A percentile compares a stretch with the other conserved stretches of the same genome.
phyloP scores from a whole-genome alignment of 192 early-diverging fungal species.

The Umbelopsis sp. region DNA sequence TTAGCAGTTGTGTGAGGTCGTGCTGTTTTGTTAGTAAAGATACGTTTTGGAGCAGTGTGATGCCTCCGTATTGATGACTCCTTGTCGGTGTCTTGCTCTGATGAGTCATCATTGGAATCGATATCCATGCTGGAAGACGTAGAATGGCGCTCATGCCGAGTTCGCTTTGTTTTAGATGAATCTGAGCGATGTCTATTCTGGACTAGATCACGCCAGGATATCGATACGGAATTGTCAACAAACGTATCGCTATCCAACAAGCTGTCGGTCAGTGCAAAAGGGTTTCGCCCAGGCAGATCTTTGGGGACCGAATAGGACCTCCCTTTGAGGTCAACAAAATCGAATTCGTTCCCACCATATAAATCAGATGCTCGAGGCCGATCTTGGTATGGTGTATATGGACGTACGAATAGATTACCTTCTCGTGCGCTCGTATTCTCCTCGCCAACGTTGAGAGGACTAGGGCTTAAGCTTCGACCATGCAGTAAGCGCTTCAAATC shows the following conservation, averaged over 20 bases:
- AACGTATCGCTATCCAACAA: slow-evolving; percentile 9
- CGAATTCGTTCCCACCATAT: slow-evolving; percentile 2
- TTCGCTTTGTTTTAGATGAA: neutral
- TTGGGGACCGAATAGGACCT: neutral
- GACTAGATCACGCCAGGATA: slow-evolving; percentile 12
- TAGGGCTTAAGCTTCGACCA: neutral
- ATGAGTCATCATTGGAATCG: neutral
- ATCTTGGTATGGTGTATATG: neutral
- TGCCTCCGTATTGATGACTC: neutral
- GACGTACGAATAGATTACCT: neutral
- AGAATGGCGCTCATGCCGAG: neutral
- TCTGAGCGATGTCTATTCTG: slow-evolving; percentile 5
- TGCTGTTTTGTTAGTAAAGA: neutral
- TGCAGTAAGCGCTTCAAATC: slow-evolving; percentile 11
- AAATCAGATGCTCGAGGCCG: neutral
- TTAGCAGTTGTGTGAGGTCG: neutral
- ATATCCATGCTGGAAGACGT: neutral
- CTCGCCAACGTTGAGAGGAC: neutral
- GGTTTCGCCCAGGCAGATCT: neutral
- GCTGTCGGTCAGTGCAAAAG: slow-evolving; percentile 1
- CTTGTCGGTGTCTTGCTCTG: neutral
- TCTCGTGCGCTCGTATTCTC: neutral
- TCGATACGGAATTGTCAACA: neutral
- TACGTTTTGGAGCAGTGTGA: neutral
- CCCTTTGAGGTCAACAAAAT: neutral